A percentile compares a stretch with the other conserved stretches of the same genome.
Evolutionary conservation across 352 stramenopile genomes (phyloP).

Genomic region (Phytophthora multivora): DNA sequence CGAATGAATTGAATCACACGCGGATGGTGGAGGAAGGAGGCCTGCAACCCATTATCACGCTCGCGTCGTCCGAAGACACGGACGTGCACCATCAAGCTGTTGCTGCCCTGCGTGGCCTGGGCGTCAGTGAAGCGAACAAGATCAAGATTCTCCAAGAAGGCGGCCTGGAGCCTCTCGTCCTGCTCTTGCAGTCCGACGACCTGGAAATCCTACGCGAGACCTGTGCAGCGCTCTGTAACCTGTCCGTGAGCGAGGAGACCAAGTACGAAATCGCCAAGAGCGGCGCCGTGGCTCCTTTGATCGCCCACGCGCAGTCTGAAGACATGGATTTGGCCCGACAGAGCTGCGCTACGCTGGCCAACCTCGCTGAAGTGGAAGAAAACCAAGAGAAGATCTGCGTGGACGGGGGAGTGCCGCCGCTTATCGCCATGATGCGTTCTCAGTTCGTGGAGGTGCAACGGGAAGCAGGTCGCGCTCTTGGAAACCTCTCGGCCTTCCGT

Average conservation of each 20-base stretch:
- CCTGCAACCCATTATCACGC: slow-evolving; percentile 94
- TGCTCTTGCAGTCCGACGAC: slow-evolving; percentile 91
- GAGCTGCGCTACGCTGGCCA: slow-evolving; percentile 93
- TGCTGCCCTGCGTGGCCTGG: slow-evolving; percentile 93
- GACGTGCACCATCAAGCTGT: slow-evolving; percentile 96
- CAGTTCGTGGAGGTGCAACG: slow-evolving; percentile 95
- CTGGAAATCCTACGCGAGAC: slow-evolving; percentile 94
- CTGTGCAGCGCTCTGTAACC: slow-evolving; percentile 94
- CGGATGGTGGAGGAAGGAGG: slow-evolving; percentile 95
- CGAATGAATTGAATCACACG: slow-evolving; percentile 91
- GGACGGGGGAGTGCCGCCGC: slow-evolving; percentile 91
- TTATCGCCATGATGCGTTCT: slow-evolving; percentile 95
- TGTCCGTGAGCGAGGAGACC: slow-evolving; percentile 95
- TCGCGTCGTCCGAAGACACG: slow-evolving; percentile 90
- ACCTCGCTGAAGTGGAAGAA: slow-evolving; percentile 94
- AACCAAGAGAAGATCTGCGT: slow-evolving; percentile 95
- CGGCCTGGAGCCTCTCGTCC: slow-evolving; percentile 92
- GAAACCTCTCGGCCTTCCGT: slow-evolving; percentile 92
- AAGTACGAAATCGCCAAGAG: slow-evolving; percentile 98
- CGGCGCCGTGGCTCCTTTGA: slow-evolving; percentile 89
- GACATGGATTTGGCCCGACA: slow-evolving; percentile 93
- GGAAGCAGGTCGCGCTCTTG: slow-evolving; percentile 90
- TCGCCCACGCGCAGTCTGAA: slow-evolving; percentile 92
- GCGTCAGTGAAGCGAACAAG: slow-evolving; percentile 91
- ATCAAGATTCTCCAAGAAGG: slow-evolving; percentile 98